Evolutionary conservation across 768 basidiomycete genomes (phyloP), one percentile per base, ranked within the genome.

Genomic region (Suillus alpinus): DNA sequence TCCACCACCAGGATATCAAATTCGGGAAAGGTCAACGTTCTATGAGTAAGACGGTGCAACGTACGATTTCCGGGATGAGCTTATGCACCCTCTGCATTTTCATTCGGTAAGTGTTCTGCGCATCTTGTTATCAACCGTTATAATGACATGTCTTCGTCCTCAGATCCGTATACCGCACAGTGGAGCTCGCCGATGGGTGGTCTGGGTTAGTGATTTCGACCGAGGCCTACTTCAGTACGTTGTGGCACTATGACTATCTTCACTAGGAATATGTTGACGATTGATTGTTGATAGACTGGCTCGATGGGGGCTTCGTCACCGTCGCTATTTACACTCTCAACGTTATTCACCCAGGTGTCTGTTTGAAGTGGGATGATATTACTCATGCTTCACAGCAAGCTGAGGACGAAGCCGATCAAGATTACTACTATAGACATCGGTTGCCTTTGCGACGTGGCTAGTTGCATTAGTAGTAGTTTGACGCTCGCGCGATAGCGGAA

Each of bases 301-400:
- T 85, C 26, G 84, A 86, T 66, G 83, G 80, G 18, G 73, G 71
- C 6, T 80, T 81, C 75, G 73, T 84, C 50, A 63, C 72, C 3
- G 65, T 83, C 6, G 81, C 82, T 0, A 78, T 83, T 56, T 78
- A 72, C 63, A 71, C 76, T 1, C 66, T 82, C 34, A 83, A 81
- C 66, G 37, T 82, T 58, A 69, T 77, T 58, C 80, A 82, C 64
- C 83, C 83, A 10, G 80, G 78, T 6, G 53, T 66, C 20, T 70
- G 81, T 31, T 69, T 82, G 20, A 41, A 29, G n/a, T 6, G 2
- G 18, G 52, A 32, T 16, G 34, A 4, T 37, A 8, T 16, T 20
- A 6, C 7, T n/a, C 9, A 26, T 29, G 4, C 23, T 26, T 23
- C 36, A 36, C 9, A 5, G 6, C 8, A 4, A 29, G 9, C 10